A percentile compares a stretch with the other conserved stretches of the same genome.
Conservation (phyloP, 2,329 filamentous ascomycete species). For the Xylaria hypoxylon region DNA sequence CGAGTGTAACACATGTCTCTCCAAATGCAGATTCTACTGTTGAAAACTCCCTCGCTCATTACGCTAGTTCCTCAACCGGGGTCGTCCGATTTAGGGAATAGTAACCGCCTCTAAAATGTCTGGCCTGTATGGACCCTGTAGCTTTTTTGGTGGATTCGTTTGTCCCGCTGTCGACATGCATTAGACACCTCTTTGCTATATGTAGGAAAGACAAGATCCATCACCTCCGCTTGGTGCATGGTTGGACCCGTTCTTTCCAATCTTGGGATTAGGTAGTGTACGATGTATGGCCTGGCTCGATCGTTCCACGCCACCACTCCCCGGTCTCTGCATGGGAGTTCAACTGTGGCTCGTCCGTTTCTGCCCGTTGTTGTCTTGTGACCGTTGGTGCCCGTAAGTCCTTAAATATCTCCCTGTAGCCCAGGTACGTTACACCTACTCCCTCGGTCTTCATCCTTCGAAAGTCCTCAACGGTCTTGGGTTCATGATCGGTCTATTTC, state of each 20-base stretch:
- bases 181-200: constrained; percentile 2
- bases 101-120: constrained; percentile 19
- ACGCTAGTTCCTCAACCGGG: constrained; percentile 8
- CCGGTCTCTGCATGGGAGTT: not conserved
- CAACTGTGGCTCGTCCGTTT: constrained; percentile 5
- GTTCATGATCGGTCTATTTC: constrained; percentile 5
- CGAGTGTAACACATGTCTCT: not conserved
- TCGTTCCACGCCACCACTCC: constrained; percentile 20
- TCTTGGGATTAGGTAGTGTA: constrained; percentile 3
- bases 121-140: constrained; percentile 4
- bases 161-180: constrained; percentile 14
- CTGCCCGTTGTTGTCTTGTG: constrained; percentile 12
- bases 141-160: constrained; percentile 7
- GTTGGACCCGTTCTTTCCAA: constrained; percentile 9
- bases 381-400: not conserved
- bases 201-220: constrained; percentile 10
- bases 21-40: not conserved
- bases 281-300: constrained; percentile 21
- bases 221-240: constrained; percentile 25
- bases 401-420: constrained; percentile 32
- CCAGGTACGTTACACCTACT: constrained; percentile 10
- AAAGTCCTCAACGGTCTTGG: constrained; percentile 7
- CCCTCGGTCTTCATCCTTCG: constrained; percentile 10
- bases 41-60: constrained; percentile 15
- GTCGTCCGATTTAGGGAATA: constrained; percentile 29